Evolutionary conservation across 495 filamentous ascomycete species (phyloP).

Genomic region (Tuber magnatum): DNA sequence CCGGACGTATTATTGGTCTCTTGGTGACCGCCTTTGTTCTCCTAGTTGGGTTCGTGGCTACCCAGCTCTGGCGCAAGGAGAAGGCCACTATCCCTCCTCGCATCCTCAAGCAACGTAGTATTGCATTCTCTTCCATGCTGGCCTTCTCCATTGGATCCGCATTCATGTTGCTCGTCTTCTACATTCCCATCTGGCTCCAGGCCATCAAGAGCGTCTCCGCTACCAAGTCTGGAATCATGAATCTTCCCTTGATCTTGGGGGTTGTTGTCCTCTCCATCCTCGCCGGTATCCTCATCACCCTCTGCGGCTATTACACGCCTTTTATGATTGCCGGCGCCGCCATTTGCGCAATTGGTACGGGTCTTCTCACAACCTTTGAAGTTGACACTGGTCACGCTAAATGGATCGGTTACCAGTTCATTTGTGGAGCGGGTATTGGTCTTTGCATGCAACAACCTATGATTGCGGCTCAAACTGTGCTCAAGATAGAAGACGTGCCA

Average conservation of each 20-base stretch:
- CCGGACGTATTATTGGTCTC: conserved; percentile 61
- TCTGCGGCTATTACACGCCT: conserved; percentile 68
- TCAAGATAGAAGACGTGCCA: conserved; percentile 56
- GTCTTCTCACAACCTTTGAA: conserved; percentile 59
- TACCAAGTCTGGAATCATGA: conserved; percentile 66
- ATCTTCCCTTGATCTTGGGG: conserved; percentile 63
- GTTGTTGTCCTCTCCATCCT: conserved; percentile 57
- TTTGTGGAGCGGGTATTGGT: conserved; percentile 64
- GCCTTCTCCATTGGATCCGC: conserved; percentile 53
- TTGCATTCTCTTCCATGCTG: conserved; percentile 53
- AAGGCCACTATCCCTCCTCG: conserved; percentile 69
- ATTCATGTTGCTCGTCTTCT: conserved; percentile 63
- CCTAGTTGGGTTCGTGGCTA: conserved; percentile 52
- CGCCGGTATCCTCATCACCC: conserved; percentile 55
- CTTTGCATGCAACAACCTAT: conserved; percentile 60
- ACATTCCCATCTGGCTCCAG: conserved; percentile 86
- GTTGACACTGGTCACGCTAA: conserved; percentile 48
- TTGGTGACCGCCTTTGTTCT: conserved; percentile 65
- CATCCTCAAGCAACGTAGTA: conserved; percentile 64
- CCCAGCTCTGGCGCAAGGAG: conserved; percentile 63
- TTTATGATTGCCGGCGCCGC: conserved; percentile 59
- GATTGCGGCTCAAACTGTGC: conserved; percentile 62
- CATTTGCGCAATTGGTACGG: conserved; percentile 59
- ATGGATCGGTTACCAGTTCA: conserved; percentile 71
- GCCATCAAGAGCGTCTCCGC: conserved; percentile 65